These are phyloP conservation scores for Scedosporium boydii DNA, from an alignment of 2,329 filamentous ascomycete genomes.

Conservation along the genomic window DNA sequence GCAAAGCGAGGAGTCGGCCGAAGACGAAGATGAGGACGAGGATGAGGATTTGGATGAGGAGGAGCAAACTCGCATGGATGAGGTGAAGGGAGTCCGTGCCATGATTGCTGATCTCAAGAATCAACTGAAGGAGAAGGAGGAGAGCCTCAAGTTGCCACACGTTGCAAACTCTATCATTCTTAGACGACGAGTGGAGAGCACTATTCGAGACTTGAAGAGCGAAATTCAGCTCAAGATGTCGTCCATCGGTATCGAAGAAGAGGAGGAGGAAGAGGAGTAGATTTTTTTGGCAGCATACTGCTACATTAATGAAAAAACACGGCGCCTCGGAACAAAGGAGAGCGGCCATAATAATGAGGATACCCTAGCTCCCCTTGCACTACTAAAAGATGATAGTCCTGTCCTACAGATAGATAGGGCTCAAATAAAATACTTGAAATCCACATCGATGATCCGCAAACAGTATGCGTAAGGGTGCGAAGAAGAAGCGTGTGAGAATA, in stretches of 20 bases:
- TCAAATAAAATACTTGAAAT: neutral
- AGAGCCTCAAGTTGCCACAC: slow-evolving; percentile 18
- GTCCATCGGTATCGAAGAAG: slow-evolving; percentile 24
- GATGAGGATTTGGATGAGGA: slow-evolving; percentile 47
- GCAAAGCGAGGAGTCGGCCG: slow-evolving; percentile 35
- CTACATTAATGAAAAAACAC: no score
- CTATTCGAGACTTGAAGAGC: slow-evolving; percentile 36
- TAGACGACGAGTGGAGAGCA: slow-evolving; percentile 36
- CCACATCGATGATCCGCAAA: neutral
- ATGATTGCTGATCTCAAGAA: slow-evolving; percentile 45
- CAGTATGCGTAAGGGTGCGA: neutral
- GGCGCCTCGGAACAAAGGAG: no score
- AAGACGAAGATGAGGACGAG: slow-evolving; percentile 40
- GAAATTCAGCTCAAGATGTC: slow-evolving; percentile 36
- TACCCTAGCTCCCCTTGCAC: no score
- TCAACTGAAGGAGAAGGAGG: slow-evolving; percentile 35
- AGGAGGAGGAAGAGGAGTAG: slow-evolving; percentile 9
- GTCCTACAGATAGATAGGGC: no score
- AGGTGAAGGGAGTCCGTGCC: slow-evolving; percentile 44
- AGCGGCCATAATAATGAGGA: no score
- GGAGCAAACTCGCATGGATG: slow-evolving; percentile 36
- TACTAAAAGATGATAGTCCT: no score
- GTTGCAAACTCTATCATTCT: slow-evolving; percentile 36
- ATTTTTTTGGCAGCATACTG: neutral
- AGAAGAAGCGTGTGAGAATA: neutral